Base-by-base conservation (phyloP, 1,139 yeast species). In the Saccharomyces hybrid region DNA sequence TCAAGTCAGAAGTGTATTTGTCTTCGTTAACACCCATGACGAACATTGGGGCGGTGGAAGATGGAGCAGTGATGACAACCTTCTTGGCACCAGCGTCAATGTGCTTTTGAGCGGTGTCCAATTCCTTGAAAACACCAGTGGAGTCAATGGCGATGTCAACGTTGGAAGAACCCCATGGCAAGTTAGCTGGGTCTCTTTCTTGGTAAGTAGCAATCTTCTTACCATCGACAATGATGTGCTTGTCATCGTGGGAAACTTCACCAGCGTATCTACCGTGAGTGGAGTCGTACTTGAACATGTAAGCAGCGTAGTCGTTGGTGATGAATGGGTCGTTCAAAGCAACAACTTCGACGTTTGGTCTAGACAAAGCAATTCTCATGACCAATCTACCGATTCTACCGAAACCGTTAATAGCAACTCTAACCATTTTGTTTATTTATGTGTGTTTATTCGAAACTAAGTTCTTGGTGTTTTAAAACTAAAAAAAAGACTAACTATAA, bases 241-340 rank as follows among this genome's bases (percentile, higher is more conserved):
- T 78, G 64, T 80, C 91, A 66, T 83, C 84, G 69, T 80, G 74
- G 64, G 78, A 69, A 54, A 86, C 93, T 61, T 79, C 83, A 71
- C 93, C 93, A 56, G 75, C 70, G 83, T 75, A 86, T 70, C 76
- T 77, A 73, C 93, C 89, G 80, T 86, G 95, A 63, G 93, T 86
- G 59, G 95, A 85, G 75, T 86, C 95, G 77, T 85, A 86, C 79
- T 85, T 85, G 84, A 86, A 85, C 88, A 86, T 83, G 82, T 86
- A 86, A 63, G 93, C 82, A 70, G 93, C 93, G 73, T 86, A 86
- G 65, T 85, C 93, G 60, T 88, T 80, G 62, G 85, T 81, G 73
- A 86, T 85, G 78, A 86, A 86, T 57, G 95, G 95, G 74, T 86
- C 93, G 73, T 86, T 86, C 80, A 86, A 73, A 62, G 89, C 93